These are phyloP conservation scores for Chlamydomonas sp. DNA, from an alignment of 139 green algal species.

Conservation along the genomic window DNA sequence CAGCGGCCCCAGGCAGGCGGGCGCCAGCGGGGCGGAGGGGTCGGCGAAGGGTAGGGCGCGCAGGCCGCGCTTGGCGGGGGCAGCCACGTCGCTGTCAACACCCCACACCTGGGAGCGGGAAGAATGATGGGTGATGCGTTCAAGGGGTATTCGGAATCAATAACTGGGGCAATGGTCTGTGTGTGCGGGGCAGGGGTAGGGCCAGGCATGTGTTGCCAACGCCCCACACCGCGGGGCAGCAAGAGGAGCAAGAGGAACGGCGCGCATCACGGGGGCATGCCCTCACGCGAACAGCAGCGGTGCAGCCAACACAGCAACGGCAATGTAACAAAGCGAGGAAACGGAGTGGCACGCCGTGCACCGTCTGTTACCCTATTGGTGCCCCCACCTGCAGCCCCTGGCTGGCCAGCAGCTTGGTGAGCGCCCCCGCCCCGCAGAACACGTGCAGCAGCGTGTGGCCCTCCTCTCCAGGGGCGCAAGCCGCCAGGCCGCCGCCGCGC, in stretches of 20 bases:
- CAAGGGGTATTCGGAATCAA: too few species aligned
- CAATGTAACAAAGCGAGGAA: too few species aligned
- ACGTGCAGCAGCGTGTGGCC: constrained; percentile 69
- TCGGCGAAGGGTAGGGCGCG: constrained; percentile 7
- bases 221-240: constrained; percentile 11
- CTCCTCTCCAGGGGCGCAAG: constrained; percentile 12
- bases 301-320: background rate
- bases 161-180: too few species aligned
- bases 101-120: constrained; percentile 20
- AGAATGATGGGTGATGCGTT: too few species aligned
- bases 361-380: background rate
- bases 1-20: background rate
- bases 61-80: background rate
- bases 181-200: background rate
- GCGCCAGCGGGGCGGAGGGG: background rate
- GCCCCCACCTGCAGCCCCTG: constrained; percentile 60
- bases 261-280: background rate
- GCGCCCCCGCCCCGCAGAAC: constrained; percentile 61
- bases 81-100: constrained; percentile 26
- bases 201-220: constrained; percentile 15
- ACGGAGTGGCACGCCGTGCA: too few species aligned
- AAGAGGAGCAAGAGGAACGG: background rate
- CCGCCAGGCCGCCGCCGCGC: constrained; percentile 44
- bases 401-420: constrained; percentile 83
- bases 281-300: background rate